Base-by-base conservation (phyloP, 78 protist species). In the Dictyostelium purpureum region DNA sequence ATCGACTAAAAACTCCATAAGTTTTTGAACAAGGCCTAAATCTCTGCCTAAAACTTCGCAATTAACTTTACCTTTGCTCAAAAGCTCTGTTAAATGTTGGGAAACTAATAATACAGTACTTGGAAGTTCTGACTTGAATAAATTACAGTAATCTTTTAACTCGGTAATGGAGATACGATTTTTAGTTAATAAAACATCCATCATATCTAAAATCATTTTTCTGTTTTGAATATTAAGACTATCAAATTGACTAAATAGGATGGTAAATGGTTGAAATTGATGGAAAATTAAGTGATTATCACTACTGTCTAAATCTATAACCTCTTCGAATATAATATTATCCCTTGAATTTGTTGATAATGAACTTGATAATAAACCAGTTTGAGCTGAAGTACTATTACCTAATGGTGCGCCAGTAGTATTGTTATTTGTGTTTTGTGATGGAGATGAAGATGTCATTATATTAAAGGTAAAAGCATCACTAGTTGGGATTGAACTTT, bases 151-250 rank as follows among this genome's bases (percentile, higher is more conserved):
- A 38, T 59, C 66, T 40, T 56, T 70, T 0, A 79, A 43, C 19
- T 90, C 94, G 9, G 38, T 31, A 6, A 33, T 24, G 16, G 76
- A 63, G 18, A 90, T 81, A 61, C 83, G 69, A 63, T 75, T 61
- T 56, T 79, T 90, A 16, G 56, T 14, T 21, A 90, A 43, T 38
- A 77, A 37, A 31, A 78, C 87, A 65, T 90, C 94, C 94, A 90
- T 76, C 94, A 81, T 90, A n/a, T 90, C 89, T 51, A 90, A 69
- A 21, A 90, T 76, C 77, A 90, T 49, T 45, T 33, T 65, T 21
- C 94, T 31, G 70, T 90, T 90, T 35, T 12, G 14, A 2, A 66
- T 14, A 38, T 52, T 79, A 3, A 90, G 40, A 33, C 21, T 33
- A 33, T 90, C 94, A 28, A 90, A 90, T 43, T 73, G 88, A 16